Conservation (phyloP, 345 rosid genomes). For the Raphanus raphanistrum region DNA sequence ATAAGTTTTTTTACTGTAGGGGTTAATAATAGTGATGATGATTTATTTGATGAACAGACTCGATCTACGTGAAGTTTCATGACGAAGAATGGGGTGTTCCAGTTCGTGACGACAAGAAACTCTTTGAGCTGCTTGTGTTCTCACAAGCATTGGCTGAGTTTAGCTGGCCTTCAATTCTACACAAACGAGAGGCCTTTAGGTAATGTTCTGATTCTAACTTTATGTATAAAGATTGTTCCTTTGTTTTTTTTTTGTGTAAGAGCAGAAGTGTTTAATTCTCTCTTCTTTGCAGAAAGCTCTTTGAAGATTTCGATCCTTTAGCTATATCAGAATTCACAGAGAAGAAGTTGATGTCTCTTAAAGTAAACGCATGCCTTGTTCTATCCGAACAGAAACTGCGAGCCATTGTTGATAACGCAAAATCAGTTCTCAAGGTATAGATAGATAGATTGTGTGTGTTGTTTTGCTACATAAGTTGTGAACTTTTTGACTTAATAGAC, state of each 20-base stretch:
- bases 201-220: conserved; percentile 5
- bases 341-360: conserved; percentile 66
- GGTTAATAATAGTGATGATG: conserved; percentile 1
- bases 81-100: conserved; percentile 92
- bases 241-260: neutral
- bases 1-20: neutral
- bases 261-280: neutral
- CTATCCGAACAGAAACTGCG: conserved; percentile 87
- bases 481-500: neutral
- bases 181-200: conserved; percentile 69
- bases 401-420: conserved; percentile 80
- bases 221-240: neutral
- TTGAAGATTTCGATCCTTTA: conserved; percentile 65
- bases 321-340: conserved; percentile 65
- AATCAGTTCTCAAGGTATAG: conserved; percentile 65
- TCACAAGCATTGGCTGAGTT: conserved; percentile 96
- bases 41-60: conserved; percentile 47
- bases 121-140: conserved; percentile 82
- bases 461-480: neutral
- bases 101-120: conserved; percentile 67
- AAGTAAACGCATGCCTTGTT: conserved; percentile 58
- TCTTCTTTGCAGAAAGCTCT: conserved; percentile 61
- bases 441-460: neutral
- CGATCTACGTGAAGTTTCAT: conserved; percentile 65
- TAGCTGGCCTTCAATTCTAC: conserved; percentile 83